phyloP scores from a whole-genome alignment of 768 basidiomycete species.

The Termitomyces sp. region DNA sequence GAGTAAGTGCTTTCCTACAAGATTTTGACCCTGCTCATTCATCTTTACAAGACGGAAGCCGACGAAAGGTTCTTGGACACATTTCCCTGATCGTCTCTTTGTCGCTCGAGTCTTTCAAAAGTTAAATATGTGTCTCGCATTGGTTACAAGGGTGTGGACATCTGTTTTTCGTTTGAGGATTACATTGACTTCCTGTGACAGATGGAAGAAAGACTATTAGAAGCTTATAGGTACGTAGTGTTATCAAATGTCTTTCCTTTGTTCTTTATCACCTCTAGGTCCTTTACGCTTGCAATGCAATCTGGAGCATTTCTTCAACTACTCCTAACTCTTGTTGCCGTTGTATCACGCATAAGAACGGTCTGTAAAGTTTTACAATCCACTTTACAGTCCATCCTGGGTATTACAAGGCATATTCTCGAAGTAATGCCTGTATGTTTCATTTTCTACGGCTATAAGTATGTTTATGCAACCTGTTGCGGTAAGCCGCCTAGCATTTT shows the following conservation, averaged over 20 bases:
- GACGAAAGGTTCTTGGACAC: slow-evolving; percentile 61
- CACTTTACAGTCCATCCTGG: slow-evolving; percentile 23
- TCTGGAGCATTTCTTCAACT: slow-evolving; percentile 70
- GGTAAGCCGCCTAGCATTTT: background rate
- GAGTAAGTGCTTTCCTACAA: slow-evolving; percentile 27
- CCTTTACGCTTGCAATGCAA: slow-evolving; percentile 60
- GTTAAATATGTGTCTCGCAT: slow-evolving; percentile 24
- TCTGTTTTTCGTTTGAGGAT: background rate
- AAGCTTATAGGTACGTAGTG: slow-evolving; percentile 44
- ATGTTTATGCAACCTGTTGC: background rate
- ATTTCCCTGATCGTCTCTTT: slow-evolving; percentile 38
- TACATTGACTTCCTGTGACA: background rate
- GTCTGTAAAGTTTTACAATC: slow-evolving; percentile 40
- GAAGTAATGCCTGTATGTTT: slow-evolving; percentile 16
- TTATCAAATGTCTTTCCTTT: background rate
- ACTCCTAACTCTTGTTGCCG: slow-evolving; percentile 54
- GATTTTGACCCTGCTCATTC: background rate
- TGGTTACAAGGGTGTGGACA: slow-evolving; percentile 42
- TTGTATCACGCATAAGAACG: slow-evolving; percentile 50
- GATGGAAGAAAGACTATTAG: slow-evolving; percentile 16
- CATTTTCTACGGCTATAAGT: background rate
- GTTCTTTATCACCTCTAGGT: slow-evolving; percentile 30
- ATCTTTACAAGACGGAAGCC: slow-evolving; percentile 37
- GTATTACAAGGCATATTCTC: slow-evolving; percentile 22
- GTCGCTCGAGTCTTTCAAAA: slow-evolving; percentile 30